Evolutionary conservation across 2,329 filamentous ascomycete genomes (phyloP).

Genomic region (Hypoxylon sp.): DNA sequence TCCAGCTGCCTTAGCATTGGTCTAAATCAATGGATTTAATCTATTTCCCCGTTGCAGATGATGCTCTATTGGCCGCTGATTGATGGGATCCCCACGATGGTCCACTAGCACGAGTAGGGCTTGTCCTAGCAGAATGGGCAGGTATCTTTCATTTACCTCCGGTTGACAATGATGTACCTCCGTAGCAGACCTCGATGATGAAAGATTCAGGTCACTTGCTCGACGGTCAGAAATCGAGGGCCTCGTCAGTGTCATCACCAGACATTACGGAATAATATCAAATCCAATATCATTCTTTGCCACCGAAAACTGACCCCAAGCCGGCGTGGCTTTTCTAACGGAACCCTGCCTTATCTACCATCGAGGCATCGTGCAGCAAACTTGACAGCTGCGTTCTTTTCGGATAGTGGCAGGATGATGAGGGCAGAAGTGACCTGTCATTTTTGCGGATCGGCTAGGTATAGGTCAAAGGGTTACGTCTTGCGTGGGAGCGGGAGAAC

Average conservation of each 20-base stretch:
- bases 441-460: slow-evolving; percentile 23
- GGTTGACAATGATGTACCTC: not conserved
- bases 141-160: slow-evolving; percentile 25
- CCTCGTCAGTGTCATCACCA: too few species aligned
- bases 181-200: not conserved
- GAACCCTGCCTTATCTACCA: slow-evolving; percentile 10
- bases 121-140: slow-evolving; percentile 26
- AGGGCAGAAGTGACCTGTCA: slow-evolving; percentile 30
- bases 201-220: too few species aligned
- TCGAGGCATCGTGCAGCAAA: slow-evolving; percentile 11
- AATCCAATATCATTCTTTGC: not conserved
- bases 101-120: slow-evolving; percentile 34
- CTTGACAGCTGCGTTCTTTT: slow-evolving; percentile 11
- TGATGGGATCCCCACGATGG: slow-evolving; percentile 25
- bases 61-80: slow-evolving; percentile 25
- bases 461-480: not conserved
- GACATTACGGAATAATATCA: not conserved
- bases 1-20: slow-evolving; percentile 5
- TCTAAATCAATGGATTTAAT: slow-evolving; percentile 33
- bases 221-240: too few species aligned
- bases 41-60: slow-evolving; percentile 23
- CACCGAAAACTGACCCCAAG: not conserved
- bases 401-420: slow-evolving; percentile 4
- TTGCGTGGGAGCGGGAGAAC: not conserved
- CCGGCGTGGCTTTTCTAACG: slow-evolving; percentile 8